Evolutionary conservation across 2,329 filamentous ascomycete species (phyloP), one percentile per base, ranked within the genome.

Genomic region (Talaromyces amestolkiae): DNA sequence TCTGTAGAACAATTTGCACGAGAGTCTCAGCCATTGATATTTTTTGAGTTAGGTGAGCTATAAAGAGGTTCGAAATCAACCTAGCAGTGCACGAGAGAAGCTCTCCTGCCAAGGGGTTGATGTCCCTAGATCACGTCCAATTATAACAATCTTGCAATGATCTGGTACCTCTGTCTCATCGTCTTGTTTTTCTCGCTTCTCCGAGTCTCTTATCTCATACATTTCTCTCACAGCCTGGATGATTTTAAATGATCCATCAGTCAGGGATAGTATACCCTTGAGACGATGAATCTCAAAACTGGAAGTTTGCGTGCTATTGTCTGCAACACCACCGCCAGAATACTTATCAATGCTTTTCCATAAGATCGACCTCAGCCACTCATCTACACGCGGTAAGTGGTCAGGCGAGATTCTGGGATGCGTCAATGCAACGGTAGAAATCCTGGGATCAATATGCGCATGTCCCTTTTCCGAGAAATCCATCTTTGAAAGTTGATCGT

Each of bases 141-240:
- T 83, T 33, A 83, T 70, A 13, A 83, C 80, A 68, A 83, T 74
- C 70, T 81, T 83, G 65, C 77, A 79, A 39, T 74, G 71, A 49
- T 67, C 67, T 17, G 66, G 63, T 22, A 64, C 65, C 17, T 75
- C 73, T 22, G 71, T 69, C 24, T 63, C 10, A 22, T 65, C 59
- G 15, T 66, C 51, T 33, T 66, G 17, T 33, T 37, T 37, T 35
- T 59, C 53, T 9, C 67, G 65, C 15, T 68, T 65, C n/a, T 75
- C 71, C 15, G 72, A 70, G 69, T 97, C 92, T 27, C 92, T 86
- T 27, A 98, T 90, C 72, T 99, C 95, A 76, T 98, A 99, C 17
- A 98, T 86, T 71, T 97, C 94, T 62, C 94, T 83, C 0, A 99
- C 95, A 1, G 93, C 95, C 76, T 99, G 95, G 8, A 98, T 83